Evolutionary conservation across 192 early-diverging fungal genomes (phyloP), one percentile per base, ranked within the genome.

Genomic region (Spizellomyces sp.): DNA sequence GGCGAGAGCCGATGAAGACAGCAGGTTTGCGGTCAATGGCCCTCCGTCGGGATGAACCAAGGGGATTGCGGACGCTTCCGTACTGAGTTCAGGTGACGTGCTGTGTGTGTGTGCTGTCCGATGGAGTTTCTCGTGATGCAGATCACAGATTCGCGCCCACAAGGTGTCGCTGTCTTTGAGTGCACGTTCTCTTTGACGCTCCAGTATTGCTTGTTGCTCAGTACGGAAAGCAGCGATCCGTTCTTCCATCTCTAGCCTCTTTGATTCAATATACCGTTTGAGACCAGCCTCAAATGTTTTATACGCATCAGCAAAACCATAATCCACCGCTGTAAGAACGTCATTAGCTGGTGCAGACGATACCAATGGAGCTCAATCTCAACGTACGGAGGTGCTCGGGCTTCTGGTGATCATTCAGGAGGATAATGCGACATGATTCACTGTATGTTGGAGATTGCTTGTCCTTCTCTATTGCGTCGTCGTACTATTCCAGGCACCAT

Each of bases 181-280:
- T 9, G 56, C 55, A 8, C 64, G 72, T 22, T 21, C 14, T 43
- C 67, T 54, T 58, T 50, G 17, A 7, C 15, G 55, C 22, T 74
- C 72, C 41, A 65, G 41, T 9, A 52, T 52, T 0, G 59, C 54
- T 22, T 67, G 54, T 55, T 74, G 62, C 46, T 74, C 72, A 9
- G 43, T 46, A 22, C 72, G 72, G 47, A 48, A 66, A 6, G 72
- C 72, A 27, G 65, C 65, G 12, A 74, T 58, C 12, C 64, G 19
- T 57, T 74, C 64, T 48, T 74, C 72, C 72, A 74, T 74, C 17
- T 74, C 44, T 27, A 65, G 41, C 52, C 64, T 14, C 58, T 66
- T 58, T 8, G 15, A 22, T 48, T 64, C 63, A 3, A 67, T 19
- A 9, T n/a, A 57, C 19, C 56, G 27, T 60, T 36, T 65, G 41